Conservation (phyloP, 108 stramenopile genomes). For the Epipyxis sp. region DNA sequence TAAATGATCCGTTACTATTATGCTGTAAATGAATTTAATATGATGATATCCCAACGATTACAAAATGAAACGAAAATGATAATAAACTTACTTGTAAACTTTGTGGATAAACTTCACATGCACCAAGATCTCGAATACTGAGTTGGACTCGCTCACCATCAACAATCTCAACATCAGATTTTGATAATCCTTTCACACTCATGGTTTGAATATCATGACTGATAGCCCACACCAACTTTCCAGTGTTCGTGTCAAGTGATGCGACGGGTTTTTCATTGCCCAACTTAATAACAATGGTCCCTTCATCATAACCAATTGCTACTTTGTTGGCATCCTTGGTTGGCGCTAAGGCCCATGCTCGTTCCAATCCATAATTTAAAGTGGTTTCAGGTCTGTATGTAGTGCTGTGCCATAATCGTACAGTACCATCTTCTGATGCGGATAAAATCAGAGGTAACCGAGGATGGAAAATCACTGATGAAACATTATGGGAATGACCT, state of each 20-base stretch:
- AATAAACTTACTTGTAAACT: too few species aligned
- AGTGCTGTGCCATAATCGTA: conserved; percentile 93
- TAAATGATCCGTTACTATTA: conserved; percentile 98
- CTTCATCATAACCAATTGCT: conserved; percentile 98
- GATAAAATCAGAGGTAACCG: conserved; percentile 92
- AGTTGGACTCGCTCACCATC: conserved; percentile 80
- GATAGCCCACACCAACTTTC: conserved; percentile 89
- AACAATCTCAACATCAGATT: conserved; percentile 62
- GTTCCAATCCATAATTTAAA: conserved; percentile 98
- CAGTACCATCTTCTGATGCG: conserved; percentile 96
- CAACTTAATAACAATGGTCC: conserved; percentile 93
- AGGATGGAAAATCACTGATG: conserved; percentile 95
- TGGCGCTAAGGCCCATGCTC: conserved; percentile 81
- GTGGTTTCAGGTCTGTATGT: conserved; percentile 97
- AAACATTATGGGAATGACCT: conserved; percentile 95
- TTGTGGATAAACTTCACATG: conserved; percentile 92
- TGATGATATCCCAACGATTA: too few species aligned
- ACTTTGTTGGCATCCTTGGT: conserved; percentile 87
- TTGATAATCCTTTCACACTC: conserved; percentile 77
- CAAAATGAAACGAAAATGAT: too few species aligned
- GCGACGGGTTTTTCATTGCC: conserved; percentile 95
- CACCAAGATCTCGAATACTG: conserved; percentile 79
- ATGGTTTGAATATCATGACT: conserved; percentile 94
- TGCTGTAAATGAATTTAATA: too few species aligned
- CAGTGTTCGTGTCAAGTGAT: conserved; percentile 80